Evolutionary conservation across 139 green algal genomes (phyloP), one percentile per base, ranked within the genome.

Genomic region (Chlamydomonas incerta): DNA sequence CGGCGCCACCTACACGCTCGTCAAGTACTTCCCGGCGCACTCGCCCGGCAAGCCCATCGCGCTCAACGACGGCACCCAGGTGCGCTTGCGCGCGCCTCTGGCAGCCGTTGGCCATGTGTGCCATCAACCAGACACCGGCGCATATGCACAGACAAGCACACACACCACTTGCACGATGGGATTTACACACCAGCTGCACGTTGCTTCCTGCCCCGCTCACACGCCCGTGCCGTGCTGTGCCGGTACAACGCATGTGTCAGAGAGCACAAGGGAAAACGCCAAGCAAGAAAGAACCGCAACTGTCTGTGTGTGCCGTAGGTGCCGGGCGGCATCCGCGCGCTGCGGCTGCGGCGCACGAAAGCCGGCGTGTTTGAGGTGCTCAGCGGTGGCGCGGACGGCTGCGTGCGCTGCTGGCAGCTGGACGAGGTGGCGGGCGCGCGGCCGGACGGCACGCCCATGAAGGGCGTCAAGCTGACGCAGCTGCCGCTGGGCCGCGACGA

Each of bases 11-110:
- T 95, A 93, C 81, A 69, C 80, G 76, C 90, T 95, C 41, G 86
- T 58, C 34, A 72, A 77, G 17, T 87, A 90, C 46, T 91, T 91
- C 50, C 57, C 82, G 2, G 87, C 87, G 34, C 92, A 95, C 65
- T 67, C 35, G 9, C 90, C 83, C 1, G 92, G 87, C 17, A 80
- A 74, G 20, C n/a, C 68, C 11, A 68, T 90, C 31, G 79, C 70
- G 21, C 35, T 91, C 33, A 91, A 92, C 62, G 85, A 93, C 66
- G 90, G 89, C 29, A 91, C 89, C 33, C 88, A 93, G 82, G 82
- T 90, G 84, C 34, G 73, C 8, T 5, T 50, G 41, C 8, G 41
- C 8, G 41, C 8, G 41, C 41, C 6, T 50, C n/a, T n/a, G n/a
- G n/a, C n/a, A n/a, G n/a, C n/a, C n/a, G n/a, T n/a, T n/a, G n/a